A percentile compares a stretch with the other conserved stretches of the same genome.
Evolutionary conservation across 768 basidiomycete genomes (phyloP).

Genomic region (Trametes coccinea): DNA sequence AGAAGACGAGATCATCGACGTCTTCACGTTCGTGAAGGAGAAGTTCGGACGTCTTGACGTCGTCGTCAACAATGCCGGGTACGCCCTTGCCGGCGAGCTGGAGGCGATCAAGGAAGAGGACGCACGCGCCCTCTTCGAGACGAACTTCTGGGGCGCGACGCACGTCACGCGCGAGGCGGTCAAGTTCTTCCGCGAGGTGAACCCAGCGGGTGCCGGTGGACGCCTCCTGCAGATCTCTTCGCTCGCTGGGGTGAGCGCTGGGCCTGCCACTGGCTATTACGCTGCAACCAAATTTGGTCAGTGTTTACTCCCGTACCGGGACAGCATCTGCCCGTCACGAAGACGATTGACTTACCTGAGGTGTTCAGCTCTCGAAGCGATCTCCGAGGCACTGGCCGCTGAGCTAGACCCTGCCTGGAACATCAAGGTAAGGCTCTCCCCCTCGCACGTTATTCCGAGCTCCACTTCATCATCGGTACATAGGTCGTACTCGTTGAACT

Average conservation of each 20-base stretch:
- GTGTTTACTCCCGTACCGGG: neutral
- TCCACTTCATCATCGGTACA: too few species aligned
- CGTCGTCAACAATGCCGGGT: slow-evolving; percentile 30
- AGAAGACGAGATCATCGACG: slow-evolving; percentile 14
- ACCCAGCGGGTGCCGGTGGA: slow-evolving; percentile 35
- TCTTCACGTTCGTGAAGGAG: slow-evolving; percentile 19
- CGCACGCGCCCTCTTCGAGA: slow-evolving; percentile 24
- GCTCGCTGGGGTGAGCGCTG: slow-evolving; percentile 21
- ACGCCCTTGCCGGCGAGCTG: slow-evolving; percentile 15
- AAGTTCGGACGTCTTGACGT: slow-evolving; percentile 28
- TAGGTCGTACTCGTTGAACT: slow-evolving; percentile 26
- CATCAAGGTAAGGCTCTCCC: slow-evolving; percentile 30
- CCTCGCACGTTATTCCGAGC: neutral
- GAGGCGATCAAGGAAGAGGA: slow-evolving; percentile 19
- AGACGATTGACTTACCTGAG: neutral
- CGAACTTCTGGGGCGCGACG: slow-evolving; percentile 31
- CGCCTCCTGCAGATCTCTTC: slow-evolving; percentile 38
- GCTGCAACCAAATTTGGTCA: slow-evolving; percentile 9
- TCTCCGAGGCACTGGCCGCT: slow-evolving; percentile 27
- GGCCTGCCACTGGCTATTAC: slow-evolving; percentile 16
- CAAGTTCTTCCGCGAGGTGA: slow-evolving; percentile 39
- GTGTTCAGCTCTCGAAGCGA: slow-evolving; percentile 31
- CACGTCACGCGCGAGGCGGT: slow-evolving; percentile 36
- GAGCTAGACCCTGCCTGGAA: slow-evolving; percentile 39
- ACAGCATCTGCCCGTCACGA: too few species aligned